Conservation (phyloP, 345 rosid genomes). For the Hirschfeldia incana region DNA sequence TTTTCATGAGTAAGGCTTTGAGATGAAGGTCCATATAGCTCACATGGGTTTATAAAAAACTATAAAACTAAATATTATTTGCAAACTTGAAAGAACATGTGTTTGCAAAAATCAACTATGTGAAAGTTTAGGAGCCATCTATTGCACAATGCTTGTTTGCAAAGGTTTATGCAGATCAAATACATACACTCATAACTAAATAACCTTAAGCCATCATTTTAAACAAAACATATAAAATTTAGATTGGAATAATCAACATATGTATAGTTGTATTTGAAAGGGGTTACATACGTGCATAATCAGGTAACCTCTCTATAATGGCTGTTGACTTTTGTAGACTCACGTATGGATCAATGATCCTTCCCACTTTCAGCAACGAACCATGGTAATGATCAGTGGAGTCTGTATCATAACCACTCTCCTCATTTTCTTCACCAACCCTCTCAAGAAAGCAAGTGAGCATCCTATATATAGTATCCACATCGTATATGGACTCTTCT, state of each 20-base stretch:
- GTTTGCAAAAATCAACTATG: neutral
- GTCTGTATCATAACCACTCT: neutral
- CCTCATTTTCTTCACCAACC: slow-evolving; percentile 62
- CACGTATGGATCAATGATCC: slow-evolving; percentile 29
- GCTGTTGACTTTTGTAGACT: slow-evolving; percentile 68
- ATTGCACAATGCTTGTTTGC: neutral
- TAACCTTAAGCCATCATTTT: no score
- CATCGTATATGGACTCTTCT: slow-evolving; percentile 67
- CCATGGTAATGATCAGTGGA: slow-evolving; percentile 37
- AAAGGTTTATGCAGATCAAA: neutral
- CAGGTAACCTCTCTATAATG: slow-evolving; percentile 33
- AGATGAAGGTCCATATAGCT: neutral
- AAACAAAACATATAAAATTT: no score
- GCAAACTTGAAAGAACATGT: neutral
- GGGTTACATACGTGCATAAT: no score
- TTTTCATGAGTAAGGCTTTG: neutral
- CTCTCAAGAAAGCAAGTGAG: slow-evolving; percentile 60
- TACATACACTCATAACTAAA: no score
- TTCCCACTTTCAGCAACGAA: slow-evolving; percentile 77
- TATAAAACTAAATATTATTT: no score
- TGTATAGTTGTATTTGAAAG: no score
- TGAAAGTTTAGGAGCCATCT: neutral
- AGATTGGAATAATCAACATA: no score
- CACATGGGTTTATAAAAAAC: neutral
- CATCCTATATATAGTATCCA: slow-evolving; percentile 69